Evolutionary conservation across 139 green algal genomes (phyloP), one percentile per base, ranked within the genome.

Genomic region (Chlorella ohadii): DNA sequence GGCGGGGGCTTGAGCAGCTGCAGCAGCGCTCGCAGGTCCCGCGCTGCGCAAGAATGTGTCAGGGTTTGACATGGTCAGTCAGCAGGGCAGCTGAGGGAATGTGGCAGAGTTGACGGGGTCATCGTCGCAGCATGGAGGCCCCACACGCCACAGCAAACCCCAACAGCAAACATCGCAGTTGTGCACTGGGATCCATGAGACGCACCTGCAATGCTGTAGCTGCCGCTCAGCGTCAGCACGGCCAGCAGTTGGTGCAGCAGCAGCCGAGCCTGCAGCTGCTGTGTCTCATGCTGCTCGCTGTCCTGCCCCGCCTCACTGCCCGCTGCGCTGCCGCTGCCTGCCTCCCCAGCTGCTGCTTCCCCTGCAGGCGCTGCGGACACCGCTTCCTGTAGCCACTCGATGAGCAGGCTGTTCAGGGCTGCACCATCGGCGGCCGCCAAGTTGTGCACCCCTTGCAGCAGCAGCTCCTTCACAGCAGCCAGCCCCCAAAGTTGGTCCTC

Each of bases 121-220:
- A n/a, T n/a, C n/a, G n/a, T n/a, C n/a, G n/a, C n/a, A n/a, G n/a
- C n/a, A n/a, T n/a, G n/a, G n/a, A n/a, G n/a, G n/a, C n/a, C n/a
- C n/a, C n/a, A n/a, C n/a, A n/a, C n/a, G n/a, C n/a, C 51, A 59
- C 51, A 59, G 19, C 12, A 59, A 23, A 23, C 11, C 51, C 15
- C 51, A 59, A 3, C 51, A 23, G 11, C 15, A 22, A 20, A 59
- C 51, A 19, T 4, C 11, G 44, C 44, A 6, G 11, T 11, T 16
- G 44, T 55, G 61, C 47, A 28, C 12, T 64, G 22, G n/a, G 22
- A 19, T 59, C 51, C 51, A 59, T 2, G 44, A 59, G 15, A 13
- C 70, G 59, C 56, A 87, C 87, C 87, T 74, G 84, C 81, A 28
- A 90, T 89, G 84, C 86, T 90, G 88, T 89, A 90, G 70, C 82